A percentile compares a stretch with the other conserved stretches of the same genome.
Evolutionary conservation across 306 rosid species (phyloP).

Genomic region (Benincasa hispida): DNA sequence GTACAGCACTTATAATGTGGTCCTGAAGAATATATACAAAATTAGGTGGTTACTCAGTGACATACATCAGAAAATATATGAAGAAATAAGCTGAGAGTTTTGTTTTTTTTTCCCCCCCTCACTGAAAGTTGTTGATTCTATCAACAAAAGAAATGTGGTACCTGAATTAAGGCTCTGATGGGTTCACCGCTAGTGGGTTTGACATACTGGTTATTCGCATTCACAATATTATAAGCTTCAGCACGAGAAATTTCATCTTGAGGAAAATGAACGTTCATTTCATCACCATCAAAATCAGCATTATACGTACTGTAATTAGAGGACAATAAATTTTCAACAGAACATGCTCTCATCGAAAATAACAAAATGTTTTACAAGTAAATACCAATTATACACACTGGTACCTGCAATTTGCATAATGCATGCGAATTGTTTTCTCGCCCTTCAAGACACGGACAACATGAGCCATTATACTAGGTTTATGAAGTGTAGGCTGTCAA

Average conservation of each 20-base stretch:
- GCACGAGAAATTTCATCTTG: slow-evolving; percentile 97
- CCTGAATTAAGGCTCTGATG: slow-evolving; percentile 92
- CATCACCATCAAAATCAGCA: slow-evolving; percentile 98
- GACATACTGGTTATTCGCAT: slow-evolving; percentile 91
- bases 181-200: slow-evolving; percentile 98
- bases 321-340: not conserved
- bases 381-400: not conserved
- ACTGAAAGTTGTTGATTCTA: too few species aligned
- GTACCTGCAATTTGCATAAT: slow-evolving; percentile 62
- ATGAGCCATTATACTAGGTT: slow-evolving; percentile 98
- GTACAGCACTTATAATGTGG: slow-evolving; percentile 83
- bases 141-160: slow-evolving; percentile 10
- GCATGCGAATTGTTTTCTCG: slow-evolving; percentile 96
- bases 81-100: not conserved
- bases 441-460: slow-evolving; percentile 85
- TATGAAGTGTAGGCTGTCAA: slow-evolving; percentile 93
- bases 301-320: slow-evolving; percentile 61
- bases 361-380: not conserved
- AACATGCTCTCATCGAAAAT: slow-evolving; percentile 2
- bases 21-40: slow-evolving; percentile 41
- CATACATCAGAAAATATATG: not conserved
- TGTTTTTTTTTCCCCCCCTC: too few species aligned
- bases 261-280: slow-evolving; percentile 95
- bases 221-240: slow-evolving; percentile 88
- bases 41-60: not conserved